Conservation (phyloP, 306 rosid species). For the Cicer cuneatum region DNA sequence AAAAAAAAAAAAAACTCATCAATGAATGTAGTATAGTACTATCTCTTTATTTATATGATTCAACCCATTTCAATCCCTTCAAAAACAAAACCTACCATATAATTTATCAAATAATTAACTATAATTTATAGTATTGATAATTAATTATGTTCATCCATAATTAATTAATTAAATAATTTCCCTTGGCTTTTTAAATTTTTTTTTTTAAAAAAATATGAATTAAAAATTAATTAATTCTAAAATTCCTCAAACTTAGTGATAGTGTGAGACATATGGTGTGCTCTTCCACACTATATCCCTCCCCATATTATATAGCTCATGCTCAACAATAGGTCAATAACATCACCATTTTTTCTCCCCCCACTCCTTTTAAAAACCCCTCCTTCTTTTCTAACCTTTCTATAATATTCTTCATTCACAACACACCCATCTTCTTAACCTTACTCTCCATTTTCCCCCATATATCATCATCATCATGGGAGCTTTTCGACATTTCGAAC, state of each 20-base stretch:
- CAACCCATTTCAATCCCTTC: too few species aligned
- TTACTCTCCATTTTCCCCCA: neutral
- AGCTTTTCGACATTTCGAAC: constrained; percentile 57
- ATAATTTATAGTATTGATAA: too few species aligned
- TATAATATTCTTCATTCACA: constrained; percentile 3
- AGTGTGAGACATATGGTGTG: neutral
- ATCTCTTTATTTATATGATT: too few species aligned
- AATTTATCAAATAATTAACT: too few species aligned
- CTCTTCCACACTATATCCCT: neutral
- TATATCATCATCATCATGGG: constrained; percentile 48
- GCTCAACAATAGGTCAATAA: constrained; percentile 18
- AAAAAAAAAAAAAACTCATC: neutral
- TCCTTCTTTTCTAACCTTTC: neutral
- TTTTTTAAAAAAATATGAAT: neutral
- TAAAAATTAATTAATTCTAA: neutral
- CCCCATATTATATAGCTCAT: constrained; percentile 1
- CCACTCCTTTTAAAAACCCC: constrained; percentile 14
- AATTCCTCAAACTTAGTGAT: neutral
- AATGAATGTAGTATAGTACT: neutral
- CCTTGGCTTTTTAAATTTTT: neutral
- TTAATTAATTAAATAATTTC: too few species aligned
- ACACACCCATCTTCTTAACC: neutral
- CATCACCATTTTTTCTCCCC: constrained; percentile 11
- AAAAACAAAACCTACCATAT: too few species aligned
- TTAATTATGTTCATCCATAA: too few species aligned